phyloP scores from a whole-genome alignment of 1,284 basidiomycete genomes.

The Cutaneotrichosporon sp. region DNA sequence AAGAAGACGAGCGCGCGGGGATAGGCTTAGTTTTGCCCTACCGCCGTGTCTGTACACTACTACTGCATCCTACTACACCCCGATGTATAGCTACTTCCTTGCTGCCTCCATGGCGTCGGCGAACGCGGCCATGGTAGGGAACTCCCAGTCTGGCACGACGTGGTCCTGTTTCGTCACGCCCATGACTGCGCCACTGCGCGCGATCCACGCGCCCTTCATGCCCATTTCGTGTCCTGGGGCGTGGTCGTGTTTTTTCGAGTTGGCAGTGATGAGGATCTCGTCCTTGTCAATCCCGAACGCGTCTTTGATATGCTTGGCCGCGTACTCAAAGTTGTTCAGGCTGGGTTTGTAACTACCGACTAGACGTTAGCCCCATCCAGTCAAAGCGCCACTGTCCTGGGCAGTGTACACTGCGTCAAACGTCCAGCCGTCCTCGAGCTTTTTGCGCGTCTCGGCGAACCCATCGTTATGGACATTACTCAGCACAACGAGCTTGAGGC shows the following conservation, averaged over 20 bases:
- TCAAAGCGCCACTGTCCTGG: slow-evolving; percentile 24
- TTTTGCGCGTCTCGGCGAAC: slow-evolving; percentile 25
- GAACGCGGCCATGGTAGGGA: slow-evolving; percentile 13
- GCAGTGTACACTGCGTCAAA: slow-evolving; percentile 36
- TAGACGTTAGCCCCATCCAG: neutral
- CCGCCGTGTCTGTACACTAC: neutral
- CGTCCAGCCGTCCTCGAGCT: slow-evolving; percentile 25
- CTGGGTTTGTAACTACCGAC: slow-evolving; percentile 38
- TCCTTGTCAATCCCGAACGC: slow-evolving; percentile 23
- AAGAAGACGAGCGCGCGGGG: slow-evolving; percentile 51
- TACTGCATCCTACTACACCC: neutral
- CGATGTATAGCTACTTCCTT: neutral
- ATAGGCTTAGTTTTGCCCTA: neutral
- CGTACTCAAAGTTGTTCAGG: slow-evolving; percentile 33
- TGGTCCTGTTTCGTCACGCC: slow-evolving; percentile 8
- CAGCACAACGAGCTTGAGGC: slow-evolving; percentile 30
- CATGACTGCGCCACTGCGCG: slow-evolving; percentile 21
- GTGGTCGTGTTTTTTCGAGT: slow-evolving; percentile 31
- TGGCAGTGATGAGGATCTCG: slow-evolving; percentile 32
- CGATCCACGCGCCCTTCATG: slow-evolving; percentile 35
- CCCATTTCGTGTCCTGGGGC: slow-evolving; percentile 31
- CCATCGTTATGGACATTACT: slow-evolving; percentile 34
- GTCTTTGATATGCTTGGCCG: slow-evolving; percentile 23
- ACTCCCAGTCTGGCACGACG: slow-evolving; percentile 18
- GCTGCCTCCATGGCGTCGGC: slow-evolving; percentile 5